Base-by-base conservation (phyloP, 495 filamentous ascomycete species). In the Halenospora varia region DNA sequence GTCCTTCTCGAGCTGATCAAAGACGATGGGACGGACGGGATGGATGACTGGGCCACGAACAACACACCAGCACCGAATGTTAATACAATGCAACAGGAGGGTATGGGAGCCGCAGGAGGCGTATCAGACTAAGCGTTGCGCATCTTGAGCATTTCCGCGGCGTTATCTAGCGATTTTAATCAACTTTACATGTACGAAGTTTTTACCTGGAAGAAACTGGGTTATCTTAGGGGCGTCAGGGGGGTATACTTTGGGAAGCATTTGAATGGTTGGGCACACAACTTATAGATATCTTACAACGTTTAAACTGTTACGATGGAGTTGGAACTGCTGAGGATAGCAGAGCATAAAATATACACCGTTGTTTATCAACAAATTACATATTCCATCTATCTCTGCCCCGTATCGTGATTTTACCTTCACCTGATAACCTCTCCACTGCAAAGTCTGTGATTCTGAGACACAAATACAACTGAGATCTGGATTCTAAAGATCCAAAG, bases 1-100 rank as follows among this genome's bases (percentile, higher is more conserved):
- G 73, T 82, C 13, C 66, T 83, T 52, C 63, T 79, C 46, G 76
- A 81, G 17, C 64, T 83, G 6, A 81, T 83, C 54, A 70, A 73
- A 17, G 80, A 82, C 39, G 75, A 80, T 50, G 75, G 71, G 19
- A 63, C 71, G 10, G 76, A 75, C 19, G 76, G 76, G 9, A 70
- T 77, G 40, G 80, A 81, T 50, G 75, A 82, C 54, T 83, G 80
- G 80, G 51, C 35, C 10, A 35, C 59, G 35, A 58, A 48, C 23
- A 56, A 62, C 23, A 25, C 46, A 10, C 42, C 56, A 26, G 41
- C 19, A 9, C 46, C 55, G 2, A 55, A 25, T 53, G 53, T 56
- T 41, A 53, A 60, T 60, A 55, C 26, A 25, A 48, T 57, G 9
- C 41, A 45, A 24, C 55, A 62, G 25, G 60, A 62, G 24, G 51